A percentile compares a stretch with the other conserved stretches of the same genome.
These are phyloP conservation scores for Ogataea populi-albae DNA, from an alignment of 805 yeast genomes.

Conservation along the genomic window DNA sequence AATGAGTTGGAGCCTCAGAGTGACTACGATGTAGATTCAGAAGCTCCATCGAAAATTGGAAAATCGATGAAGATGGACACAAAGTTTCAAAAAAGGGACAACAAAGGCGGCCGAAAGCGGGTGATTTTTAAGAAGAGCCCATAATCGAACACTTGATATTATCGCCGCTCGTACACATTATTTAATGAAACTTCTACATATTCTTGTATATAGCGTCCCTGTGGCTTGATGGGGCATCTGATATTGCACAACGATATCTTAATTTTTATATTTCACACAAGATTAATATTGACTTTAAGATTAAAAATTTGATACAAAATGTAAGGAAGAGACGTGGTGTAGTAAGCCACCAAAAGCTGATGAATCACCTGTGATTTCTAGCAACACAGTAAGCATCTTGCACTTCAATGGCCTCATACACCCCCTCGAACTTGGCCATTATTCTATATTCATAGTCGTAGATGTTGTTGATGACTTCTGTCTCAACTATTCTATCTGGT, in stretches of 20 bases:
- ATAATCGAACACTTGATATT: constrained; percentile 2
- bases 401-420: constrained; percentile 89
- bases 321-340: no score
- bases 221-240: no score
- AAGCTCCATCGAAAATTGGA: constrained; percentile 1
- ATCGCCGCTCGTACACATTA: no score
- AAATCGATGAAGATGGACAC: constrained; percentile 6
- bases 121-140: constrained; percentile 14
- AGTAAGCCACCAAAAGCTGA: no score
- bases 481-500: constrained; percentile 41
- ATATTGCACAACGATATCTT: no score
- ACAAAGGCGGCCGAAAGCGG: constrained; percentile 19
- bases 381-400: constrained; percentile 74
- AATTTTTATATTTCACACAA: no score
- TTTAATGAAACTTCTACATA: not conserved
- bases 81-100: constrained; percentile 15
- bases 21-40: constrained; percentile 10
- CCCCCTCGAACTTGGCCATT: constrained; percentile 83
- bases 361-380: constrained; percentile 28
- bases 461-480: constrained; percentile 66
- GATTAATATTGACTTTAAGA: no score
- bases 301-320: no score
- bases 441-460: constrained; percentile 66
- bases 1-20: constrained; percentile 19
- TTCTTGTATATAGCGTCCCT: constrained; percentile 1